phyloP scores from a whole-genome alignment of 2,329 filamentous ascomycete species.

The Pyrenophora graminea region DNA sequence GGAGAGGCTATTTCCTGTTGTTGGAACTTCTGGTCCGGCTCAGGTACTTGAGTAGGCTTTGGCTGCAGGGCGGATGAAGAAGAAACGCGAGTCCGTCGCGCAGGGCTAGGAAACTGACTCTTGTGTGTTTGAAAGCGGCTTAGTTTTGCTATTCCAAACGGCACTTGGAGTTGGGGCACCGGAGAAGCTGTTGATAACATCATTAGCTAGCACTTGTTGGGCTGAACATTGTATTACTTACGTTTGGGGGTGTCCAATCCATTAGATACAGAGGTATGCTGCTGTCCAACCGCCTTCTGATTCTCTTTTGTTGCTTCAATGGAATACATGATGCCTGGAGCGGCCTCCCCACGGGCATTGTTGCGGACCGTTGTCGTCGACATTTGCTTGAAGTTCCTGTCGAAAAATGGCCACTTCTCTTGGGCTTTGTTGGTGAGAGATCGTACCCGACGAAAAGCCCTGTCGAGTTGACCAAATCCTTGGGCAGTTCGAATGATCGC shows the following conservation, averaged over 20 bases:
- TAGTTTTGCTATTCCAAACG: conserved; percentile 4
- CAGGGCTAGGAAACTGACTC: conserved; percentile 1
- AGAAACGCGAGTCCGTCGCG: conserved; percentile 3
- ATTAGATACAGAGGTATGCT: neutral
- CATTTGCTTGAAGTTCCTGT: conserved; percentile 29
- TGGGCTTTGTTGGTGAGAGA: conserved; percentile 34
- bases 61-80: neutral
- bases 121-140: neutral
- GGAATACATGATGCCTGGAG: conserved; percentile 13
- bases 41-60: neutral
- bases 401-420: conserved; percentile 42
- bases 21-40: neutral
- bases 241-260: neutral
- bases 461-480: conserved; percentile 29
- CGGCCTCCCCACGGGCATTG: conserved; percentile 21
- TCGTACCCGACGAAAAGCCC: conserved; percentile 36
- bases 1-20: neutral
- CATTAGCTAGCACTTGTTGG: neutral
- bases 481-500: conserved; percentile 24
- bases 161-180: conserved; percentile 4
- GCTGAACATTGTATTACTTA: neutral
- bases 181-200: neutral
- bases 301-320: conserved; percentile 1
- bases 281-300: neutral
- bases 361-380: conserved; percentile 24